Base-by-base conservation (phyloP, 345 rosid species). In the Barbarea vulgaris region DNA sequence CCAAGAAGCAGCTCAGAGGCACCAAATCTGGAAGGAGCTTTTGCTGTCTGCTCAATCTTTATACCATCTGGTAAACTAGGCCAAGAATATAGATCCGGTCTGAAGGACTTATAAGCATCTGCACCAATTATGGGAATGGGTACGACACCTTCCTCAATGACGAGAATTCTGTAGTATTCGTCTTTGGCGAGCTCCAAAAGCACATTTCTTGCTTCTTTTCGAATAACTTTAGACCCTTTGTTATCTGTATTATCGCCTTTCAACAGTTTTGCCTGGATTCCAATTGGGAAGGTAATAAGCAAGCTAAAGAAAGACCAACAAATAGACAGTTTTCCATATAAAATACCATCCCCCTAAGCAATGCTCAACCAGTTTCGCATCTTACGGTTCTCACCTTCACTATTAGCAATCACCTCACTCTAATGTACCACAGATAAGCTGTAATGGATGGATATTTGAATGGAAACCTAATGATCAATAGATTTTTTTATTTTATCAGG, bases 1-100 rank as follows among this genome's bases (percentile, higher is more conserved):
- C 98, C 97, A 11, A 87, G 91, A 34, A 88, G 93, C 58, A 89
- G 76, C 64, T 91, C 90, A 48, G 91, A 83, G 47, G 96, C 98
- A 77, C 94, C 97, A 70, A 75, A 91, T 64, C 81, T 88, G 7
- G 91, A 88, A 82, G 87, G 92, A 58, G 79, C 78, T 66, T 77
- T 81, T 61, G 82, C 70, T 34, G 85, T 80, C 66, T 76, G 89
- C 68, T 86, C 88, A 25, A 91, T 79, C 72, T 80, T 82, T 30
- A 86, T 79, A 36, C 91, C 96, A 72, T 93, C 98, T 28, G 97
- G 97, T 66, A 93, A 81, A 58, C 77, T 83, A 77, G 97, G 96
- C 97, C 93, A 85, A 15, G 98, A 88, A 80, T 85, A 68, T 73
- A 88, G 75, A 69, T 76, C 81, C 15, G 96, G 93, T 83, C 72